A percentile compares a stretch with the other conserved stretches of the same genome.
These are phyloP conservation scores for Echium plantagineum DNA, from an alignment of 257 asterid genomes.

Conservation along the genomic window DNA sequence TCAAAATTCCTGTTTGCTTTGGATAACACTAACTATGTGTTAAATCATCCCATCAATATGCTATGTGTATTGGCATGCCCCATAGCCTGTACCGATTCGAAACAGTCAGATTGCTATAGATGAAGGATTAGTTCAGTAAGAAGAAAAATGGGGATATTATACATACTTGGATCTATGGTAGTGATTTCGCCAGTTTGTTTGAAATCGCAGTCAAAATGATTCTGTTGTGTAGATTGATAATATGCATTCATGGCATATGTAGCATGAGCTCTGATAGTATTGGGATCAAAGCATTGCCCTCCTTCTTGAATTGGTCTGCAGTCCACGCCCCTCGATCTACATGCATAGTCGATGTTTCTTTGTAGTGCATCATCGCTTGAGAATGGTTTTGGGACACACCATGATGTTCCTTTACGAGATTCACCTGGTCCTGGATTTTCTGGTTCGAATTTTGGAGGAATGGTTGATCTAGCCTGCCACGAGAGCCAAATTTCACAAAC, in stretches of 20 bases:
- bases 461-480: conserved; percentile 28
- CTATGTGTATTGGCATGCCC: conserved; percentile 21
- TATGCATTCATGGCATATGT: conserved; percentile 40
- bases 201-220: conserved; percentile 27
- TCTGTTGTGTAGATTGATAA: conserved; percentile 1
- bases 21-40: too few species aligned
- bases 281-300: conserved; percentile 30
- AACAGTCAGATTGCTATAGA: not conserved
- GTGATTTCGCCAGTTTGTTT: conserved; percentile 23
- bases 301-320: conserved; percentile 30
- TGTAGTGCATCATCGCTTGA: conserved; percentile 25
- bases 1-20: too few species aligned
- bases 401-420: conserved; percentile 14
- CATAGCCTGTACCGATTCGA: conserved; percentile 24
- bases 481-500: conserved; percentile 23
- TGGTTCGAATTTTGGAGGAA: conserved; percentile 13
- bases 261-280: conserved; percentile 33
- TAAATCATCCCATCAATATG: too few species aligned
- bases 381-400: conserved; percentile 33
- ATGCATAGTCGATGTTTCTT: conserved; percentile 30
- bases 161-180: conserved; percentile 29
- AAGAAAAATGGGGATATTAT: not conserved
- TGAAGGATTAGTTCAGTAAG: not conserved
- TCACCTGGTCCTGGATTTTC: conserved; percentile 9
- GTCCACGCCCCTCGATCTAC: conserved; percentile 26